Evolutionary conservation across 768 basidiomycete species (phyloP), one percentile per base, ranked within the genome.

Genomic region (Crepidotus variabilis): DNA sequence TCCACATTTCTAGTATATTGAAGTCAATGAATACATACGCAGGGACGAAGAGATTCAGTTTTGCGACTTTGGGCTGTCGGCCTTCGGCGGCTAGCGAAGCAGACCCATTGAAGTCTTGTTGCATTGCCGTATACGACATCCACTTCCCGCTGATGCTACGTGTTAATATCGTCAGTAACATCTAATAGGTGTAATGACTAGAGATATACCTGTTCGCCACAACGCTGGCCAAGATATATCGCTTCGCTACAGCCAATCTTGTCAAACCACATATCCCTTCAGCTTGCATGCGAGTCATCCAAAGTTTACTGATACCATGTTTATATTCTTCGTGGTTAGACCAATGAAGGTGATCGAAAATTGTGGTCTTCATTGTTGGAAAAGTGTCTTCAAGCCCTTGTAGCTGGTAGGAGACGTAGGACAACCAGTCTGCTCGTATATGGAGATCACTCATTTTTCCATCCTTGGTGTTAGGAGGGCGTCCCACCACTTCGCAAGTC

Each of bases 401-500:
- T 28, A 22, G 65, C 34, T 60, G 54, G 18, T 60, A 43, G 22
- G 66, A 60, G 50, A 91, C 77, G 65, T 86, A 90, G 0, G 68
- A 60, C 1, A 81, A 78, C 90, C 90, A 92, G 66, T 92, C 90
- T 0, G 72, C 72, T 7, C 90, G 82, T 33, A 81, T 63, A 13
- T 47, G 5, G 8, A 34, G 11, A 20, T 23, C 14, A 45, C 43
- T 39, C 20, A 1, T 24, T 48, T 48, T 23, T 50, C 36, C 20
- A 0, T 54, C 49, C 21, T 22, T 16, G 24, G 55, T 46, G 22
- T 52, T 18, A 4, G 60, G 46, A 18, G 68, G 62, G 32, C 67
- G 71, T 0, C 87, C 88, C 53, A 90, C 77, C 32, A 86, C 84
- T 63, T 92, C 90, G 63, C 89, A 89, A 0, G 90, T 92, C 20